Evolutionary conservation across 78 protist species (phyloP).

Genomic region (Dictyostelium intermedium): DNA sequence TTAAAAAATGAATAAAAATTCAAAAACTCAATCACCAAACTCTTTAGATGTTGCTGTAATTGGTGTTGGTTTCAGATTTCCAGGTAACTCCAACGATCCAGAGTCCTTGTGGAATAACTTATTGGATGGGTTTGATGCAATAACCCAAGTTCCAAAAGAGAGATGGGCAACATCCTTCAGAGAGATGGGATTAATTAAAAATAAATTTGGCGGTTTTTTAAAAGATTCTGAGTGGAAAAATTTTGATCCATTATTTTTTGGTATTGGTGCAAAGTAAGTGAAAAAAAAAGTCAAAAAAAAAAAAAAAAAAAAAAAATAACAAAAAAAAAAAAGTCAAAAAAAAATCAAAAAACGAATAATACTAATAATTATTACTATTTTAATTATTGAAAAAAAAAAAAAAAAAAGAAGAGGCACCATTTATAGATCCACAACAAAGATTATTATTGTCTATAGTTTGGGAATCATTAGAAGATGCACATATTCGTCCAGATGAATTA

Average conservation of each 20-base stretch:
- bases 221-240: constrained; percentile 23
- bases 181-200: constrained; percentile 21
- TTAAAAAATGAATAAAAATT: background rate
- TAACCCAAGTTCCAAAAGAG: constrained; percentile 7
- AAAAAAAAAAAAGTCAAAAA: background rate
- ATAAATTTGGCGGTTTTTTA: constrained; percentile 63
- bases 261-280: constrained; percentile 29
- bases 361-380: too few relatives aligned
- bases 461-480: constrained; percentile 81
- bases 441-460: constrained; percentile 71
- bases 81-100: constrained; percentile 70
- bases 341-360: background rate
- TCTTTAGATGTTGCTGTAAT: constrained; percentile 50
- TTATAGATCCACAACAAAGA: constrained; percentile 95
- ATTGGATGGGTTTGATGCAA: constrained; percentile 26
- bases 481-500: constrained; percentile 1
- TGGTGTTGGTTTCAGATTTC: constrained; percentile 82
- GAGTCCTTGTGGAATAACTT: constrained; percentile 30
- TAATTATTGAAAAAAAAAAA: too few relatives aligned
- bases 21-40: background rate
- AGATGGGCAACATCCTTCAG: constrained; percentile 28
- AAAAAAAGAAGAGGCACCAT: constrained; percentile 56
- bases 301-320: too few relatives aligned
- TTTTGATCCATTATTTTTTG: constrained; percentile 72
- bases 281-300: too few relatives aligned